Conservation (phyloP, 805 yeast species). For the Candida cerambycidarum region DNA sequence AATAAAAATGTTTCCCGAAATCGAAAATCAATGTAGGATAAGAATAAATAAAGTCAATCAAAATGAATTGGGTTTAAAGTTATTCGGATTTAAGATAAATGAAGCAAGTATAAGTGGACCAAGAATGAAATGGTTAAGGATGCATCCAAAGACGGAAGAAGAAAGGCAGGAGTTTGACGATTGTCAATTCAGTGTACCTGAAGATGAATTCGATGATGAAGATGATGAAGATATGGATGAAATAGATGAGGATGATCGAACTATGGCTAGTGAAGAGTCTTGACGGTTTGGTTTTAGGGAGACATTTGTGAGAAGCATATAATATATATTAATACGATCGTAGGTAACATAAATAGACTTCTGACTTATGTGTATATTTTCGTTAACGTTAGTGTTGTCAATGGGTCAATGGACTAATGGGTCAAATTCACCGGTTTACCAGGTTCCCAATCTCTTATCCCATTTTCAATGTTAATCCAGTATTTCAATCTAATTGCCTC, state of each 20-base stretch:
- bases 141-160: slow-evolving; percentile 61
- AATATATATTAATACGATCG: too few relatives aligned
- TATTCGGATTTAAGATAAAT: slow-evolving; percentile 84
- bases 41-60: slow-evolving; percentile 49
- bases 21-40: slow-evolving; percentile 70
- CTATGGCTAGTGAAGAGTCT: slow-evolving; percentile 42
- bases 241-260: slow-evolving; percentile 32
- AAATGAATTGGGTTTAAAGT: slow-evolving; percentile 63
- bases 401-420: too few relatives aligned
- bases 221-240: slow-evolving; percentile 17
- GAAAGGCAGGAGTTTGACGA: slow-evolving; percentile 61
- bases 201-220: slow-evolving; percentile 19
- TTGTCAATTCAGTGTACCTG: slow-evolving; percentile 64
- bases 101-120: slow-evolving; percentile 79
- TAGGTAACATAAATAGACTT: too few relatives aligned
- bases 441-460: slow-evolving; percentile 76
- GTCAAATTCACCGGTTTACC: slow-evolving; percentile 64
- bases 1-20: slow-evolving; percentile 87
- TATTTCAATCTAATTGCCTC: slow-evolving; percentile 75
- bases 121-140: slow-evolving; percentile 94
- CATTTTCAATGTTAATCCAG: slow-evolving; percentile 76
- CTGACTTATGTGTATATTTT: too few relatives aligned
- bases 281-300: too few relatives aligned
- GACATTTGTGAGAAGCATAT: too few relatives aligned
- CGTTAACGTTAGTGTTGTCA: too few relatives aligned